Percentiles rank a stretch among this genome's conserved stretches.
Conservation (phyloP, 2,329 filamentous ascomycete genomes). For the Pseudofabraea citricarpa region DNA sequence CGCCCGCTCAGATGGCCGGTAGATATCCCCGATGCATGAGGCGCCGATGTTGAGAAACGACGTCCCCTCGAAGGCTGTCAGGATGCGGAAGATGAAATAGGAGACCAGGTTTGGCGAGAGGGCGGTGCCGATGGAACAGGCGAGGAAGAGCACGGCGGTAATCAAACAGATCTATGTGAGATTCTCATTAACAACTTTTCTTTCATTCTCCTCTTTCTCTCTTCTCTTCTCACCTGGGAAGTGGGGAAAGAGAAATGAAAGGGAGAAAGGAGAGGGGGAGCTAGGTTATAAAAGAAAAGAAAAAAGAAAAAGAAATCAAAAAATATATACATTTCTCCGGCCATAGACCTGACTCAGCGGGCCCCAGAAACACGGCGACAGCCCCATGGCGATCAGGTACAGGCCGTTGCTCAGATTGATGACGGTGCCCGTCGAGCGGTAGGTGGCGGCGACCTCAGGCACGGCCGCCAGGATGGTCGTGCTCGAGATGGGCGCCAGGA, state of each 20-base stretch:
- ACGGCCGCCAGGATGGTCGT: slow-evolving; percentile 70
- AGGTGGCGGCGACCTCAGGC: slow-evolving; percentile 66
- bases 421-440: slow-evolving; percentile 59
- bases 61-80: slow-evolving; percentile 72
- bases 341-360: slow-evolving; percentile 65
- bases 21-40: slow-evolving; percentile 64
- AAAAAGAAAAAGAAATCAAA: neutral
- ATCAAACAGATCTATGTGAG: slow-evolving; percentile 47
- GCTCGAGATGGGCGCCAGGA: slow-evolving; percentile 70
- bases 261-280: no score
- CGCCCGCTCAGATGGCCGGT: slow-evolving; percentile 61
- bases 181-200: slow-evolving; percentile 3
- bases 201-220: neutral
- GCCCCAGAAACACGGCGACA: slow-evolving; percentile 67
- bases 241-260: no score
- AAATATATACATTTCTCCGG: slow-evolving; percentile 44
- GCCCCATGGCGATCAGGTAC: slow-evolving; percentile 71
- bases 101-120: slow-evolving; percentile 64
- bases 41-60: slow-evolving; percentile 69
- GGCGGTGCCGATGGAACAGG: slow-evolving; percentile 67
- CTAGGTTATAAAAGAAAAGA: no score
- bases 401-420: slow-evolving; percentile 72
- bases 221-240: neutral
- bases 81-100: slow-evolving; percentile 70
- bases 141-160: slow-evolving; percentile 59